Percentiles rank a stretch among this genome's conserved stretches.
Conservation (phyloP, 2,329 filamentous ascomycete genomes). For the Aphanoascus verrucosus region DNA sequence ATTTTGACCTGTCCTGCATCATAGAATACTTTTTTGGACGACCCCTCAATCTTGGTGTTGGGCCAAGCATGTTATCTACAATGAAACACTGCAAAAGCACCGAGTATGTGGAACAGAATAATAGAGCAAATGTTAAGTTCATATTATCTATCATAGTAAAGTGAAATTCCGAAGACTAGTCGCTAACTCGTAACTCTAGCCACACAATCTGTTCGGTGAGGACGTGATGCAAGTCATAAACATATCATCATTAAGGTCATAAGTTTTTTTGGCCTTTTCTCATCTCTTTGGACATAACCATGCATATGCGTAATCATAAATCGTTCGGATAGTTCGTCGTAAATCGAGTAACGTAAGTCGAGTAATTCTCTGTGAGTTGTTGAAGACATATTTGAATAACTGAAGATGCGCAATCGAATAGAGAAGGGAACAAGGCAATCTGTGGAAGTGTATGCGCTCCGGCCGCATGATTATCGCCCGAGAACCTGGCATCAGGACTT, state of each 20-base stretch:
- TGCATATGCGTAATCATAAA: constrained; percentile 9
- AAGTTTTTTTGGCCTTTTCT: not conserved
- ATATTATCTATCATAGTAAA: not conserved
- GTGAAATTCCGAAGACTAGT: not conserved
- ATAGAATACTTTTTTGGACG: not conserved
- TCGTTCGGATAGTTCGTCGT: not conserved
- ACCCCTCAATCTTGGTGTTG: too few species aligned
- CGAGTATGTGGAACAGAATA: not conserved
- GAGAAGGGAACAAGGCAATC: not conserved
- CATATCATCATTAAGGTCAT: constrained; percentile 2
- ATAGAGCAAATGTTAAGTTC: not conserved
- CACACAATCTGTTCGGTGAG: not conserved
- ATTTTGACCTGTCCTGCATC: not conserved
- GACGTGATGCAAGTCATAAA: not conserved
- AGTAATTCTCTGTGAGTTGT: not conserved
- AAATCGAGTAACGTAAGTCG: not conserved
- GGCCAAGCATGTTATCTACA: not conserved
- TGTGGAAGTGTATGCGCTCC: not conserved
- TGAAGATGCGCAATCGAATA: constrained; percentile 3
- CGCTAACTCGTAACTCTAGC: not conserved
- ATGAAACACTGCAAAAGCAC: not conserved
- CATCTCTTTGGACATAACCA: constrained; percentile 1
- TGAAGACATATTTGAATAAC: constrained; percentile 2
- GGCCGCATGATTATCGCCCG: too few species aligned
- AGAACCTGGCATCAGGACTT: too few species aligned